A percentile compares a stretch with the other conserved stretches of the same genome.
These are phyloP conservation scores for Suhomyces guaymorum DNA, from an alignment of 1,139 yeast species.

Conservation along the genomic window DNA sequence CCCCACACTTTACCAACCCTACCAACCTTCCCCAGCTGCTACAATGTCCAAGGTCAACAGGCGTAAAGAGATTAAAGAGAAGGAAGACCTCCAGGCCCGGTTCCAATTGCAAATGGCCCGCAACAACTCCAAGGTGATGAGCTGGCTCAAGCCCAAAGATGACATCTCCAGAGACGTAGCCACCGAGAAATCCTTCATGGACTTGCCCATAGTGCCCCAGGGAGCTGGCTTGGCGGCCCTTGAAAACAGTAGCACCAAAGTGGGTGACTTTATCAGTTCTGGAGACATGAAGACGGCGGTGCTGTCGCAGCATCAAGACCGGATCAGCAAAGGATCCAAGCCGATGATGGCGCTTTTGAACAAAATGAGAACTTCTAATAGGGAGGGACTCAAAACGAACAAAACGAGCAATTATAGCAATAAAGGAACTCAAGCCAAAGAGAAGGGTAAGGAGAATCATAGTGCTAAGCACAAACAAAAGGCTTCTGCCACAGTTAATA, in stretches of 20 bases:
- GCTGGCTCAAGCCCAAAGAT: conserved; percentile 41
- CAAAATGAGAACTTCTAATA: conserved; percentile 38
- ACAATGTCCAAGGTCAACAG: conserved; percentile 31
- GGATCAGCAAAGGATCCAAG: conserved; percentile 19
- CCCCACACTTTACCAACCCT: neutral
- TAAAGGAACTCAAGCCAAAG: too few species aligned
- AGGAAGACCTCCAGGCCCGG: conserved; percentile 50
- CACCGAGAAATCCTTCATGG: conserved; percentile 27
- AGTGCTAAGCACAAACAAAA: too few species aligned
- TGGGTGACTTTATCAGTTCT: conserved; percentile 35
- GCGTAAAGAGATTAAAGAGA: conserved; percentile 46
- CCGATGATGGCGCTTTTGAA: conserved; percentile 51
- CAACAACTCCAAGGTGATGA: conserved; percentile 36
- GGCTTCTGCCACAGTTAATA: too few species aligned
- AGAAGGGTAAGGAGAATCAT: too few species aligned
- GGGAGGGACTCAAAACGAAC: conserved; percentile 18
- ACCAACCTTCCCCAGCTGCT: neutral
- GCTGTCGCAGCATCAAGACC: too few species aligned
- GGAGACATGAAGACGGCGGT: too few species aligned
- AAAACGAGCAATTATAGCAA: too few species aligned
- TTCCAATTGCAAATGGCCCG: conserved; percentile 46
- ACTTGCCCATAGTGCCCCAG: conserved; percentile 46
- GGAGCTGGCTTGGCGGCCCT: conserved; percentile 42
- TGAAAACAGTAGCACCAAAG: conserved; percentile 16
- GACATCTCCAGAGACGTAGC: conserved; percentile 6